Percentiles rank a stretch among this genome's conserved stretches.
Conservation (phyloP, 805 yeast genomes). For the Millerago galiae region DNA sequence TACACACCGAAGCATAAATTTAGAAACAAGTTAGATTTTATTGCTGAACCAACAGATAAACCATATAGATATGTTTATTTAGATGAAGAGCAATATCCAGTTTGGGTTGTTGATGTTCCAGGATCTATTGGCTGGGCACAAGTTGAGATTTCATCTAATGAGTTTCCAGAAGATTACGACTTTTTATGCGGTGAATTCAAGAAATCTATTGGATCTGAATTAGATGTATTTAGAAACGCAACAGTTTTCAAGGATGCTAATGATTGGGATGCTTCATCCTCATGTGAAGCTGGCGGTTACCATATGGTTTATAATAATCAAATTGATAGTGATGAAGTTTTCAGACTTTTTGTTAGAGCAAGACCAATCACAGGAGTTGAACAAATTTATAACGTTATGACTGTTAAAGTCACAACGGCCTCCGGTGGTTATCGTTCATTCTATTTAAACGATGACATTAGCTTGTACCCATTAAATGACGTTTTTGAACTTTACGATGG, state of each 20-base stretch:
- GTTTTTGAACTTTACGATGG: background rate
- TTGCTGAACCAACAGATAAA: constrained; percentile 4
- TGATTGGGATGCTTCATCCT: background rate
- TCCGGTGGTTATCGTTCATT: background rate
- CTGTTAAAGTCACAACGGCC: background rate
- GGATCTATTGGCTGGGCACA: constrained; percentile 6
- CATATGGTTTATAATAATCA: background rate
- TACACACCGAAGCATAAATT: constrained; percentile 5
- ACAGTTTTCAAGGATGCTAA: constrained; percentile 1
- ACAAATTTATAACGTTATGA: background rate
- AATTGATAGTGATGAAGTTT: background rate
- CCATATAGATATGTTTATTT: constrained; percentile 6
- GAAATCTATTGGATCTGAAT: constrained; percentile 4
- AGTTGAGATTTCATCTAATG: background rate
- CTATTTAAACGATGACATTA: background rate
- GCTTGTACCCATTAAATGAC: background rate
- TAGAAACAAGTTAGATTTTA: constrained; percentile 2
- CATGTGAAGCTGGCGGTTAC: background rate
- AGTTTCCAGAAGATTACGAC: constrained; percentile 1
- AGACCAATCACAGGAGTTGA: background rate
- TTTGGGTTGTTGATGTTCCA: constrained; percentile 9
- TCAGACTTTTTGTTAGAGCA: background rate
- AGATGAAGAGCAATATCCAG: constrained; percentile 1
- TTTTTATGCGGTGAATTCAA: constrained; percentile 3
- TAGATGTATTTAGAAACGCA: constrained; percentile 6